These are phyloP conservation scores for Ustilago shanxiensis DNA, from an alignment of 1,284 basidiomycete species.

Conservation along the genomic window DNA sequence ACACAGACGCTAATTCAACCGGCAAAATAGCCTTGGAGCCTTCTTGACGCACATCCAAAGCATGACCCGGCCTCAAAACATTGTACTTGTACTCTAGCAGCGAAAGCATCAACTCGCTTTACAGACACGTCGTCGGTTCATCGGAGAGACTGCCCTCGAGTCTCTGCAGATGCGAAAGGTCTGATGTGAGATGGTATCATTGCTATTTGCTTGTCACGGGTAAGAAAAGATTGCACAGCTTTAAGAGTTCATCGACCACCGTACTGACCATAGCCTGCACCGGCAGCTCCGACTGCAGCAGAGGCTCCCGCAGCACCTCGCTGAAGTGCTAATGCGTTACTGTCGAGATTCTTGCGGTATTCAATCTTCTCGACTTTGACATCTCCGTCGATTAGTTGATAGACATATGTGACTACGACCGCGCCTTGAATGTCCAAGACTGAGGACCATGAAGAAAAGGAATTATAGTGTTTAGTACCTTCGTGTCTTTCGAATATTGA, in stretches of 20 bases:
- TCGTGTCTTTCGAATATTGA: not conserved
- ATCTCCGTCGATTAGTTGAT: conserved; percentile 68
- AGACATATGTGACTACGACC: conserved; percentile 68
- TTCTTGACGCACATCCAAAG: not conserved
- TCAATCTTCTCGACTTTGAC: conserved; percentile 70
- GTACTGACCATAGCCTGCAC: conserved; percentile 31
- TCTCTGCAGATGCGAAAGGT: not conserved
- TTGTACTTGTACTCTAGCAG: conserved; percentile 4
- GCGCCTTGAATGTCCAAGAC: conserved; percentile 69
- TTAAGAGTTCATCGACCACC: conserved; percentile 30
- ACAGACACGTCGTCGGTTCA: not conserved
- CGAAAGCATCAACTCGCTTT: not conserved
- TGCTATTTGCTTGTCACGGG: not conserved
- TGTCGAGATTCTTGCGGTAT: conserved; percentile 61
- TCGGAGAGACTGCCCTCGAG: not conserved
- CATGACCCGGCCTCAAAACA: not conserved
- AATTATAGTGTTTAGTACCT: not conserved
- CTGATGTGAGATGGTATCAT: conserved; percentile 20
- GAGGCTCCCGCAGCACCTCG: conserved; percentile 25
- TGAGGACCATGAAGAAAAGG: conserved; percentile 6
- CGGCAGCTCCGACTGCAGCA: conserved; percentile 26
- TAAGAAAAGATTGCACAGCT: not conserved
- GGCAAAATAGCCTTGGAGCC: conserved; percentile 34
- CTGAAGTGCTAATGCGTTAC: conserved; percentile 41
- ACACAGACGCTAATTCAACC: conserved; percentile 64